Evolutionary conservation across 306 rosid species (phyloP).

Genomic region (Begonia loranthoides): DNA sequence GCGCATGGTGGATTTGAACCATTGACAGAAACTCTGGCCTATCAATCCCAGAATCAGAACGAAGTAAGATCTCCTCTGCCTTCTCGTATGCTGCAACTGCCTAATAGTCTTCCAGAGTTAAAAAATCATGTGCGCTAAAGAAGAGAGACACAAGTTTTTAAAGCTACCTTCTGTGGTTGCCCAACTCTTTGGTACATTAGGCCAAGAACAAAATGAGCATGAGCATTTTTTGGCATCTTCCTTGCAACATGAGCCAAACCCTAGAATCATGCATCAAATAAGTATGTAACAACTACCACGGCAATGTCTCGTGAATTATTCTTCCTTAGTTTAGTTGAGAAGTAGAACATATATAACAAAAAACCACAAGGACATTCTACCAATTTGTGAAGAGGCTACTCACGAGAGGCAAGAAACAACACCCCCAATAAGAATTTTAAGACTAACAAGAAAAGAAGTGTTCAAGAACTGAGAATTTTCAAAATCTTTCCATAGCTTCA

Average conservation of each 20-base stretch:
- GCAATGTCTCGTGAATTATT: no score
- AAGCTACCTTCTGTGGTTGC: conserved; percentile 73
- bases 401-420: no score
- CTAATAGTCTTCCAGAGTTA: conserved; percentile 23
- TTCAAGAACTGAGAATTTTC: no score
- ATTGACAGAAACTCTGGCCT: conserved; percentile 77
- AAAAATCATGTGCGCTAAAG: conserved; percentile 2
- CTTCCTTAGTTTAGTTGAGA: no score
- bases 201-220: conserved; percentile 93
- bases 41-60: conserved; percentile 59
- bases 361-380: no score
- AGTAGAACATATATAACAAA: no score
- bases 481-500: no score
- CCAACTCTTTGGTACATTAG: conserved; percentile 90
- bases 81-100: conserved; percentile 77
- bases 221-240: conserved; percentile 97
- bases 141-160: conserved; percentile 1
- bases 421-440: no score
- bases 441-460: no score
- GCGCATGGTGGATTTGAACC: conserved; percentile 93
- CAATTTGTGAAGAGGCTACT: no score
- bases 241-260: conserved; percentile 94
- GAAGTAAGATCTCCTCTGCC: conserved; percentile 73
- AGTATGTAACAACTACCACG: no score
- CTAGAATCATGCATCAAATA: conserved; percentile 23